Evolutionary conservation across 345 rosid genomes (phyloP), one percentile per base, ranked within the genome.

Genomic region (Pistacia integerrima): DNA sequence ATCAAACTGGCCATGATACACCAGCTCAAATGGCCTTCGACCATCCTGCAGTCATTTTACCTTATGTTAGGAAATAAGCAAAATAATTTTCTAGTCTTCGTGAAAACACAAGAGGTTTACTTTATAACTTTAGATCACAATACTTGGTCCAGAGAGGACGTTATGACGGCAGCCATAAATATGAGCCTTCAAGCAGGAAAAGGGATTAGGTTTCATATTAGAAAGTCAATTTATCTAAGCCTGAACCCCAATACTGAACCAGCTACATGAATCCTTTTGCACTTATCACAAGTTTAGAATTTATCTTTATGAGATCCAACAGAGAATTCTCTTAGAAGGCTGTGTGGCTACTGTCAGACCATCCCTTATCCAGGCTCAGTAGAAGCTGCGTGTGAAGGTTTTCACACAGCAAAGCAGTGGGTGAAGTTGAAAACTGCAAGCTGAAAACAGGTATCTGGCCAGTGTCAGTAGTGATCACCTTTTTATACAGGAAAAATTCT

Each of bases 1-100:
- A 78, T 94, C 95, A 84, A 89, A 94, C 22, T 93, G 98, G 49
- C 98, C 97, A 55, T 89, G 98, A 88, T 92, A 94, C 60, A 91
- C 92, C 41, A 94, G 90, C 87, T 91, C 93, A 85, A 90, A 93
- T 69, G 98, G 98, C 85, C 98, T 88, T 56, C 95, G 86, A 52
- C 97, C 97, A 78, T 85, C 94, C 98, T 94, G 83, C 78, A 18
- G 44, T 67, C 20, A 38, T 17, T 60, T 30, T 41, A 28, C 55
- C 33, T 9, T 57, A 30, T 20, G 49, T 61, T 58, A 28, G 12
- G 36, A 62, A 17, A 4, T 52, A 5, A 51, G 49, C 12, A 52
- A 58, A 11, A 44, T 18, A 25, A 12, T 14, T 46, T 46, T 35
- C 35, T 5, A 11, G 17, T 46, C 63, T 41, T 54, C 56, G 13